Conservation (phyloP, 164 flowering plant species). For the Kalanchoe fedtschenkoi region DNA sequence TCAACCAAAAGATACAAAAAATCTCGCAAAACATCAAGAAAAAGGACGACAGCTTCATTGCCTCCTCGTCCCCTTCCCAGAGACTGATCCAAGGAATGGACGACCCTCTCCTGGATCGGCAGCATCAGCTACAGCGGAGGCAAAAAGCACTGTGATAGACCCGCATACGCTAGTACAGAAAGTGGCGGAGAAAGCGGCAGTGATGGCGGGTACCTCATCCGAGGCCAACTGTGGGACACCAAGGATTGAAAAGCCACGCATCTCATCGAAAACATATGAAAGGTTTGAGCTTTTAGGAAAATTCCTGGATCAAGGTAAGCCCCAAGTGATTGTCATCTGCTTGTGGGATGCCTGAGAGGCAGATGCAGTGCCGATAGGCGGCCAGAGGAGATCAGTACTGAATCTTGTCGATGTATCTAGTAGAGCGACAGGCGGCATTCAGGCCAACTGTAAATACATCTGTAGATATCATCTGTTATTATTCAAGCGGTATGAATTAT, state of each 20-base stretch:
- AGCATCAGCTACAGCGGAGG: no score
- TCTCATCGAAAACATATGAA: neutral
- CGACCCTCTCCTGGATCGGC: neutral
- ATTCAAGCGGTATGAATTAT: no score
- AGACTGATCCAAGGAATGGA: neutral
- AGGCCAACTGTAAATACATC: no score
- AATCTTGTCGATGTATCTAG: neutral
- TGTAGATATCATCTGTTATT: no score
- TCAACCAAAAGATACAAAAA: slow-evolving; percentile 72
- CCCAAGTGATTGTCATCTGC: neutral
- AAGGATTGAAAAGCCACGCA: slow-evolving; percentile 37
- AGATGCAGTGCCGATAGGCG: slow-evolving; percentile 3
- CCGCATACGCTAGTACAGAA: slow-evolving; percentile 76
- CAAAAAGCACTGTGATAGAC: slow-evolving; percentile 48
- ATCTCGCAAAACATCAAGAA: slow-evolving; percentile 8
- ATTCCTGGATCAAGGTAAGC: neutral
- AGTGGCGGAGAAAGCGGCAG: slow-evolving; percentile 93
- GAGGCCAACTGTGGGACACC: slow-evolving; percentile 76
- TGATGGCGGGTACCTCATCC: slow-evolving; percentile 53
- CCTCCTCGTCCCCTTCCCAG: neutral
- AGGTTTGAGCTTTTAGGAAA: neutral
- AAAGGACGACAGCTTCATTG: neutral
- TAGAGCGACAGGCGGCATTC: no score
- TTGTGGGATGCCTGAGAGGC: no score
- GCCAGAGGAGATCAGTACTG: neutral